phyloP scores from a whole-genome alignment of 2,329 filamentous ascomycete genomes.

The Talaromyces albobiverticillius region DNA sequence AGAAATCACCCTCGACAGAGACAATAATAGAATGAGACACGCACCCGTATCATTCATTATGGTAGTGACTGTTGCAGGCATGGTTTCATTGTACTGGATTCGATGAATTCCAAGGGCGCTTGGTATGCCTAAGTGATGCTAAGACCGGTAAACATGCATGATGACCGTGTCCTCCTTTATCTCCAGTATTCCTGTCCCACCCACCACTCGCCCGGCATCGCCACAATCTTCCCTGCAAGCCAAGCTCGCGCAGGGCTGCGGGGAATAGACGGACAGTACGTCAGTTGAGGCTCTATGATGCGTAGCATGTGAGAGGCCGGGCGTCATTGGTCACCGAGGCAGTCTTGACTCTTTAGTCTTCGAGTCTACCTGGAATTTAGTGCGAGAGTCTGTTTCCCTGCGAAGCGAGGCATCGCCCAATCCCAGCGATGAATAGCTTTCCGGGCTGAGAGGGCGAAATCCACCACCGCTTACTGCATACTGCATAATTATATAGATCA shows the following conservation, averaged over 20 bases:
- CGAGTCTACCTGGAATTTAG: no score
- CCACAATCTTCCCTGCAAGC: background rate
- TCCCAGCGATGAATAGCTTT: constrained; percentile 1
- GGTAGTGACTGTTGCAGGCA: constrained; percentile 1
- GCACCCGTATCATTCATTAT: constrained; percentile 2
- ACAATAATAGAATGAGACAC: no score
- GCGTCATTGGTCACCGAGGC: background rate
- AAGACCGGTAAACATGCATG: background rate
- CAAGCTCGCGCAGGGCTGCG: constrained; percentile 3
- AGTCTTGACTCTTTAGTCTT: background rate
- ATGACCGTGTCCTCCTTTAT: background rate
- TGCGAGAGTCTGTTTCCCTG: no score
- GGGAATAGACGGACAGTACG: background rate
- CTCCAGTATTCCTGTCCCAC: background rate
- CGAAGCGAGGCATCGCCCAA: constrained; percentile 1
- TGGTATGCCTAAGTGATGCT: background rate
- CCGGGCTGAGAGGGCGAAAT: background rate
- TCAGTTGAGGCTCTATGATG: background rate
- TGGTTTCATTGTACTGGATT: background rate
- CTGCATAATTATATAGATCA: no score
- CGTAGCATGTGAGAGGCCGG: background rate
- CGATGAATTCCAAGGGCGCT: no score
- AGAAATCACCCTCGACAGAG: background rate
- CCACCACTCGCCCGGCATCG: constrained; percentile 3
- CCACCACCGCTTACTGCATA: no score